Conservation (phyloP, 208 protist species). For the Leishmania guyanensis region DNA sequence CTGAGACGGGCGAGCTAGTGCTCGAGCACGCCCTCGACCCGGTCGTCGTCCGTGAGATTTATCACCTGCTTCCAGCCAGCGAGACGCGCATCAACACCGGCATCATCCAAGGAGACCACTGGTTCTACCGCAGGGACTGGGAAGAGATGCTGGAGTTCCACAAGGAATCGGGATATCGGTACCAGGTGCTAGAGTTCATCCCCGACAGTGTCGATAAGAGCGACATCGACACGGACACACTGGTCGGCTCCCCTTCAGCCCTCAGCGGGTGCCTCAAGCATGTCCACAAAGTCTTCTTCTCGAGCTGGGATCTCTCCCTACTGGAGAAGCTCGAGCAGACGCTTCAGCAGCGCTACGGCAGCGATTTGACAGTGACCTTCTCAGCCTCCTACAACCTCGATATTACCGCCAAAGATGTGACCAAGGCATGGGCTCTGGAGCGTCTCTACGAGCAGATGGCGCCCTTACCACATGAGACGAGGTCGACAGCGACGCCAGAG, state of each 20-base stretch:
- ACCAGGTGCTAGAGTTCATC: slow-evolving; percentile 39
- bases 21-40: slow-evolving; percentile 35
- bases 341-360: slow-evolving; percentile 38
- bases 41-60: slow-evolving; percentile 28
- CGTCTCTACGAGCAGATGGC: slow-evolving; percentile 34
- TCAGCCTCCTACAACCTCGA: slow-evolving; percentile 39
- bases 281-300: slow-evolving; percentile 62
- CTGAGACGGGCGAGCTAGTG: slow-evolving; percentile 38
- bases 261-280: slow-evolving; percentile 19
- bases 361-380: slow-evolving; percentile 35
- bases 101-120: slow-evolving; percentile 42
- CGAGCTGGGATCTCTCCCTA: slow-evolving; percentile 46
- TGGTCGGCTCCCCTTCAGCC: neutral
- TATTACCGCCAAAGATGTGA: slow-evolving; percentile 31
- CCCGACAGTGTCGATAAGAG: neutral
- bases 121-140: slow-evolving; percentile 39
- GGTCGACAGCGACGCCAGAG: slow-evolving; percentile 9
- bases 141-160: slow-evolving; percentile 57
- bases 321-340: slow-evolving; percentile 29
- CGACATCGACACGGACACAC: slow-evolving; percentile 13
- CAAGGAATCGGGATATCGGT: slow-evolving; percentile 48
- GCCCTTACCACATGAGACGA: slow-evolving; percentile 32
- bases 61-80: slow-evolving; percentile 33
- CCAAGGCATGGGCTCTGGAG: slow-evolving; percentile 30
- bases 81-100: slow-evolving; percentile 58